phyloP scores from a whole-genome alignment of 2,329 filamentous ascomycete genomes.

The Alternaria panax region DNA sequence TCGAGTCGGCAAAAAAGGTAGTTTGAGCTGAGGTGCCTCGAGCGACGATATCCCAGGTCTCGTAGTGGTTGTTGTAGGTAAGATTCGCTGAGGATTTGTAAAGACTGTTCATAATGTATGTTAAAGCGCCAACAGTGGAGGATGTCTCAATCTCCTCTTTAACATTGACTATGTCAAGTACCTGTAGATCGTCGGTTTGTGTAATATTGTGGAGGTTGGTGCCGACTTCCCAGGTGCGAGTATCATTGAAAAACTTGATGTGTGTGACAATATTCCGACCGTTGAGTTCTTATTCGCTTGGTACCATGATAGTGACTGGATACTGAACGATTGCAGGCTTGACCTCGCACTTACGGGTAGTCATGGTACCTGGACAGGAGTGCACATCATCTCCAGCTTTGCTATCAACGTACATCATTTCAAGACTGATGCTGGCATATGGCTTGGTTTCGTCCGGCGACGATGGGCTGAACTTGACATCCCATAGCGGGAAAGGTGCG shows the following conservation, averaged over 20 bases:
- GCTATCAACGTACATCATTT: constrained; percentile 32
- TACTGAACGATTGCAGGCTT: constrained; percentile 30
- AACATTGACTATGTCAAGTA: constrained; percentile 23
- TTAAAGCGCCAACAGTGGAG: constrained; percentile 29
- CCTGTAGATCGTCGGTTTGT: constrained; percentile 26
- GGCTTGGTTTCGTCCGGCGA: constrained; percentile 21
- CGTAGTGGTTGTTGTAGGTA: neutral
- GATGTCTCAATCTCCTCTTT: constrained; percentile 18
- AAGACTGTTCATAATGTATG: constrained; percentile 33
- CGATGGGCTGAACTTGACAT: constrained; percentile 20
- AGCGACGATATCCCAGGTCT: constrained; percentile 25
- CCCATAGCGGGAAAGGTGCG: constrained; percentile 29
- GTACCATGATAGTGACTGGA: constrained; percentile 32
- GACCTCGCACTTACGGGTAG: constrained; percentile 25
- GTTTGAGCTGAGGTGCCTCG: constrained; percentile 26
- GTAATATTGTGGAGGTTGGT: constrained; percentile 7
- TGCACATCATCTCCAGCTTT: constrained; percentile 9
- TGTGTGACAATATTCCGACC: constrained; percentile 33
- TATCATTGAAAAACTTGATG: constrained; percentile 31
- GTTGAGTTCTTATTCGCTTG: constrained; percentile 29
- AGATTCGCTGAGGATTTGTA: constrained; percentile 26
- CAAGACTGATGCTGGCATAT: constrained; percentile 25
- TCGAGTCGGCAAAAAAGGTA: constrained; percentile 26
- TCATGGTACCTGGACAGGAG: constrained; percentile 28
- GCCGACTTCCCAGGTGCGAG: constrained; percentile 8